Conservation (phyloP, 257 asterid genomes). For the Apocynum venetum region DNA sequence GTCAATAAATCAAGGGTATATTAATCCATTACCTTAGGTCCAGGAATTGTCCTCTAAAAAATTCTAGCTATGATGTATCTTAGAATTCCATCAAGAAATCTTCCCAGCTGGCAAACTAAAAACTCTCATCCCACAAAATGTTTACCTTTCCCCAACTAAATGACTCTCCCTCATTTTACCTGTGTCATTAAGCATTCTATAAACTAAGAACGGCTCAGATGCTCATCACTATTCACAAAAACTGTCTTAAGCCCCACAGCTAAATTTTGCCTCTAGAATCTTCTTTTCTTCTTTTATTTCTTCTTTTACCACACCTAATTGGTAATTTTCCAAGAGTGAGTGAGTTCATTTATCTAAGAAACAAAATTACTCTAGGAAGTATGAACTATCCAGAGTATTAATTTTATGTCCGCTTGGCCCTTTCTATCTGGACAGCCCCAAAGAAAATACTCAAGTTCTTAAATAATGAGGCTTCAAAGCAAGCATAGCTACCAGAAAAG, state of each 20-base stretch:
- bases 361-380: not conserved
- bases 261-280: not conserved
- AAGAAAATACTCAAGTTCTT: not conserved
- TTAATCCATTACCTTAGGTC: not conserved
- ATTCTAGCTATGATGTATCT: not conserved
- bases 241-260: too few species aligned
- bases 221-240: too few species aligned
- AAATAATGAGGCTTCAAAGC: not conserved
- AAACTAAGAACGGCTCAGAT: not conserved
- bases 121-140: not conserved
- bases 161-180: not conserved
- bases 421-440: not conserved
- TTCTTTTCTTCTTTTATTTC: not conserved
- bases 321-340: not conserved
- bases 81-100: not conserved
- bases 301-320: too few species aligned
- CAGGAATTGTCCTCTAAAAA: not conserved
- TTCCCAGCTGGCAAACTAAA: not conserved
- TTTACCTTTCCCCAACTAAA: not conserved
- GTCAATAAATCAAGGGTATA: not conserved
- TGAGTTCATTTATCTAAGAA: not conserved
- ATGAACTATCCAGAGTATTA: not conserved
- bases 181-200: not conserved
- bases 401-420: not conserved
- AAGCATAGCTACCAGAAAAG: not conserved